Percentiles rank a stretch among this genome's conserved stretches.
Evolutionary conservation across 106 monocot species (phyloP).

Genomic region (Dendrobium huoshanense): DNA sequence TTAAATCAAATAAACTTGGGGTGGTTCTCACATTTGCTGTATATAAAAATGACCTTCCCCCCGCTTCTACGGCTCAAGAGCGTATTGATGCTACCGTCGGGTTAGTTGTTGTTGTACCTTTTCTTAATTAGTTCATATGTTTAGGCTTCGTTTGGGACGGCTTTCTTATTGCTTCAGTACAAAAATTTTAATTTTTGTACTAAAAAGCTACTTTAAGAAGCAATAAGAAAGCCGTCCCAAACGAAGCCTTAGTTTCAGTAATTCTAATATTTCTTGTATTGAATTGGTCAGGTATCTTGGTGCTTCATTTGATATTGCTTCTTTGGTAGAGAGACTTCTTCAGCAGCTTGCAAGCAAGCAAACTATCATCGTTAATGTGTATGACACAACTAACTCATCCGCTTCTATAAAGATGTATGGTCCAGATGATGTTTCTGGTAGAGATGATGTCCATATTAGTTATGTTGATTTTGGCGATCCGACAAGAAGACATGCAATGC

Average conservation of each 20-base stretch:
- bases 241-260: neutral
- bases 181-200: too few species aligned
- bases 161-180: too few species aligned
- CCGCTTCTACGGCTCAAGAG: conserved; percentile 46
- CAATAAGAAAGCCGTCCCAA: too few species aligned
- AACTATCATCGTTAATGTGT: conserved; percentile 71
- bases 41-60: conserved; percentile 59
- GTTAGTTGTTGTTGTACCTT: conserved; percentile 16
- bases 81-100: conserved; percentile 58
- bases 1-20: conserved; percentile 77
- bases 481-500: conserved; percentile 73
- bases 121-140: neutral
- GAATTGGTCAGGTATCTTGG: conserved; percentile 62
- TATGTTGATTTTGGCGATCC: conserved; percentile 81
- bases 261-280: conserved; percentile 5
- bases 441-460: conserved; percentile 39
- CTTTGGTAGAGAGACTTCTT: conserved; percentile 81
- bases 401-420: conserved; percentile 73
- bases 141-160: neutral
- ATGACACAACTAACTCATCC: conserved; percentile 65
- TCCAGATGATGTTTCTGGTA: conserved; percentile 30
- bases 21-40: conserved; percentile 85
- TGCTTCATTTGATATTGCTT: conserved; percentile 84
- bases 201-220: too few species aligned
- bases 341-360: conserved; percentile 87